A percentile compares a stretch with the other conserved stretches of the same genome.
Conservation (phyloP, 23 red algal species). For the Gracilaria gracilis region DNA sequence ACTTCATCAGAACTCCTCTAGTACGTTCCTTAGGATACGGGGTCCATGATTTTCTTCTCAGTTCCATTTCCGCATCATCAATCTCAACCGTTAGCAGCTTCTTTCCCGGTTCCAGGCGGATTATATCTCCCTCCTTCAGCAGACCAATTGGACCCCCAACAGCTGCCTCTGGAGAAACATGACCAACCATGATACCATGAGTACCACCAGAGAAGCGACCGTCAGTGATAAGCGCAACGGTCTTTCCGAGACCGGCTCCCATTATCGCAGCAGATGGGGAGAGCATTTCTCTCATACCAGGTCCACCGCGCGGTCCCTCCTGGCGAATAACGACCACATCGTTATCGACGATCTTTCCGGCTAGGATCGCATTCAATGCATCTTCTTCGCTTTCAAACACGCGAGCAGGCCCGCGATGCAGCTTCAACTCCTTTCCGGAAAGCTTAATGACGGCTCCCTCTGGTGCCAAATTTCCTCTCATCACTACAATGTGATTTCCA, state of each 20-base stretch:
- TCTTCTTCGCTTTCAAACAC: slow-evolving; percentile 96
- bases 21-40: slow-evolving; percentile 47
- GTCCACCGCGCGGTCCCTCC: slow-evolving; percentile 94
- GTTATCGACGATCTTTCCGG: slow-evolving; percentile 84
- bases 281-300: slow-evolving; percentile 99
- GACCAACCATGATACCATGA: slow-evolving; percentile 99
- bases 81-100: slow-evolving; percentile 78
- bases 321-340: slow-evolving; percentile 99
- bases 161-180: slow-evolving; percentile 94
- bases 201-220: slow-evolving; percentile 97
- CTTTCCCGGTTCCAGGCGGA: slow-evolving; percentile 81
- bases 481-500: slow-evolving; percentile 89
- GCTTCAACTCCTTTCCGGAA: slow-evolving; percentile 84
- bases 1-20: slow-evolving; percentile 89
- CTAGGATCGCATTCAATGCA: slow-evolving; percentile 95
- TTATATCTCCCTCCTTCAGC: slow-evolving; percentile 90
- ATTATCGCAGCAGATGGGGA: slow-evolving; percentile 96
- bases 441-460: slow-evolving; percentile 99
- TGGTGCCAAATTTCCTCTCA: slow-evolving; percentile 97
- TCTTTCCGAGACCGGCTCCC: slow-evolving; percentile 94
- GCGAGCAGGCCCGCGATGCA: slow-evolving; percentile 91
- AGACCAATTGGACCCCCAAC: slow-evolving; percentile 95
- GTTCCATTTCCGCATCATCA: slow-evolving; percentile 79
- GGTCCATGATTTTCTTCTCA: slow-evolving; percentile 77
- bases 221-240: slow-evolving; percentile 96